phyloP scores from a whole-genome alignment of 768 basidiomycete species.

The Lactarius evosmus region DNA sequence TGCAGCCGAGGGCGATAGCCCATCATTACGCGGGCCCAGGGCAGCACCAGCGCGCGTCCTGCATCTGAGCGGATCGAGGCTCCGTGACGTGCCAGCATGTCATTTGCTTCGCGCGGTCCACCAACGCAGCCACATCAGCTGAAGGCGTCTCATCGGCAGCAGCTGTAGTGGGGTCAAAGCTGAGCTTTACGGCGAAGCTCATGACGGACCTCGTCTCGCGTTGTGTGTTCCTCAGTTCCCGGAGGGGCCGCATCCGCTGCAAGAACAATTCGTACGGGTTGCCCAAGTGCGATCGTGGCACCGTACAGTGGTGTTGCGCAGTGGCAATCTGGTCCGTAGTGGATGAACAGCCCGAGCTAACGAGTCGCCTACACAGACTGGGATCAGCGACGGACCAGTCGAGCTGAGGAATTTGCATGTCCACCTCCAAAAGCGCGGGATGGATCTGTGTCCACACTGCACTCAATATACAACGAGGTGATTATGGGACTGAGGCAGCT shows the following conservation, averaged over 20 bases:
- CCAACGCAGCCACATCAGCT: not conserved
- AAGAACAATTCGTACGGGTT: conserved; percentile 2
- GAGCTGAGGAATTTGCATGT: not conserved
- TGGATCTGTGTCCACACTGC: conserved; percentile 4
- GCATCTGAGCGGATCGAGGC: not conserved
- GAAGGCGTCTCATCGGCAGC: not conserved
- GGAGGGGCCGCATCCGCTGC: not conserved
- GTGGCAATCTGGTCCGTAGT: conserved; percentile 18
- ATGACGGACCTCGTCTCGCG: not conserved
- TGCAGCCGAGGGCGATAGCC: conserved; percentile 4
- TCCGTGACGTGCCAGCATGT: not conserved
- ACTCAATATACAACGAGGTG: conserved; percentile 2
- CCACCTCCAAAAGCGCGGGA: conserved; percentile 14
- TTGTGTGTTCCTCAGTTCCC: not conserved
- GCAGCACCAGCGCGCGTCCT: conserved; percentile 2
- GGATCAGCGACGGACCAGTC: not conserved
- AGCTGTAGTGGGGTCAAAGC: not conserved
- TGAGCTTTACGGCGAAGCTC: not conserved
- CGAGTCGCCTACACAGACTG: conserved; percentile 6
- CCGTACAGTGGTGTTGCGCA: conserved; percentile 11
- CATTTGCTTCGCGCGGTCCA: not conserved
- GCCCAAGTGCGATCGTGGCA: conserved; percentile 12
- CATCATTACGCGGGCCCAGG: conserved; percentile 5
- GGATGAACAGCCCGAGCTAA: conserved; percentile 20
- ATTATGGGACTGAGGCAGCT: conserved; percentile 7